phyloP scores from a whole-genome alignment of 805 yeast genomes.

The Geotrichum ghanense region DNA sequence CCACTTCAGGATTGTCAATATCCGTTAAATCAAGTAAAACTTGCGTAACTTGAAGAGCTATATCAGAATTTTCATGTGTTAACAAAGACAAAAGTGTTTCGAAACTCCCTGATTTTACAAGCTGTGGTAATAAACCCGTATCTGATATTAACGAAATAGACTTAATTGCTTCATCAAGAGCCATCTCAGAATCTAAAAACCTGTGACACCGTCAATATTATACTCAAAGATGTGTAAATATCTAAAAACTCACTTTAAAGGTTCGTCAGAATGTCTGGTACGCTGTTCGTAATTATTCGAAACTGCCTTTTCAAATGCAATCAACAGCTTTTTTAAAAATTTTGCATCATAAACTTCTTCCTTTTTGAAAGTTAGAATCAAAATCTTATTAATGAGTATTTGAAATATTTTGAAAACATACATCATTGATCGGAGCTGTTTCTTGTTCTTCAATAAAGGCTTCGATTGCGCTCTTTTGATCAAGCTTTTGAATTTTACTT shows the following conservation, averaged over 20 bases:
- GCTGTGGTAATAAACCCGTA: slow-evolving; percentile 2
- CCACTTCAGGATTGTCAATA: not conserved
- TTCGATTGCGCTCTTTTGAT: not conserved
- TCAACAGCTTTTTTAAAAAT: slow-evolving; percentile 8
- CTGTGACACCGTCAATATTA: not conserved
- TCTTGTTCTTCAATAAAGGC: slow-evolving; percentile 1
- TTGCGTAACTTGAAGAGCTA: slow-evolving; percentile 6
- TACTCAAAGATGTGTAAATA: not conserved
- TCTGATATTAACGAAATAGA: slow-evolving; percentile 10
- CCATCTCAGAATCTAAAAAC: slow-evolving; percentile 17
- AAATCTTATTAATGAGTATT: not conserved
- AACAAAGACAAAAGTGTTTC: slow-evolving; percentile 9
- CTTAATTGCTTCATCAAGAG: slow-evolving; percentile 12
- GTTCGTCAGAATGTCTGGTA: slow-evolving; percentile 12
- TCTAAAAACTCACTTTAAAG: slow-evolving; percentile 11
- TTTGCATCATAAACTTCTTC: slow-evolving; percentile 3
- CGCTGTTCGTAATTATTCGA: slow-evolving; percentile 12
- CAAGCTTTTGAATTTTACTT: not conserved
- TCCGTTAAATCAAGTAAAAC: slow-evolving; percentile 11
- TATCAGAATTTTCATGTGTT: slow-evolving; percentile 14
- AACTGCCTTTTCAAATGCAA: slow-evolving; percentile 22
- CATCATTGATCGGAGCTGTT: not conserved
- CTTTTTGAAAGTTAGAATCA: not conserved
- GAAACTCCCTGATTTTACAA: slow-evolving; percentile 7
- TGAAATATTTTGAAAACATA: not conserved